Percentiles rank a stretch among this genome's conserved stretches.
phyloP scores from a whole-genome alignment of 192 early-diverging fungal species.

The Umbelopsis isabellina region DNA sequence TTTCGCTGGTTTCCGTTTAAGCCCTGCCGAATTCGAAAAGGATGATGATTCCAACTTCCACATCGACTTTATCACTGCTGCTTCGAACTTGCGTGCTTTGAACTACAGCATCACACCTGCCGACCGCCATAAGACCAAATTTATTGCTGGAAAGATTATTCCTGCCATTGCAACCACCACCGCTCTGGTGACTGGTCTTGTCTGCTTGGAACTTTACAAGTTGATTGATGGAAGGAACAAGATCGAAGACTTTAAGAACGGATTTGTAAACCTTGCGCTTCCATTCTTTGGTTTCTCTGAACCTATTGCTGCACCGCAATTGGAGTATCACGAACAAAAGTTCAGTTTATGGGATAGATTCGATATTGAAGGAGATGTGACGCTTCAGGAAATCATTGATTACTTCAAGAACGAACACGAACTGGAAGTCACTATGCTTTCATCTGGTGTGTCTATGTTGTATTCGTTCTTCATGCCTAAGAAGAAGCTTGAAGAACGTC shows the following conservation, averaged over 20 bases:
- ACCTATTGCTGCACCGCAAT: constrained; percentile 88
- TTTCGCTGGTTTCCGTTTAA: constrained; percentile 83
- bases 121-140: constrained; percentile 84
- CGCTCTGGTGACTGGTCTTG: constrained; percentile 93
- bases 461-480: constrained; percentile 86
- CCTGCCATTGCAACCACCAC: constrained; percentile 96
- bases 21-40: constrained; percentile 96
- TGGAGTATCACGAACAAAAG: constrained; percentile 84
- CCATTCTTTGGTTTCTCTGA: constrained; percentile 99
- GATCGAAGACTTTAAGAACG: constrained; percentile 98
- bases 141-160: constrained; percentile 90
- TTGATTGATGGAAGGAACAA: constrained; percentile 69
- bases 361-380: constrained; percentile 81
- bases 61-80: constrained; percentile 98
- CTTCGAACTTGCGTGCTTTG: constrained; percentile 90
- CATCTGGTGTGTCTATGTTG: constrained; percentile 90
- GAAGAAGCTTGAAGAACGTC: constrained; percentile 85
- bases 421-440: constrained; percentile 92
- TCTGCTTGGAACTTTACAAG: constrained; percentile 98
- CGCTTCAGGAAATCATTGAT: constrained; percentile 88
- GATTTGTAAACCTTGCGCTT: constrained; percentile 96
- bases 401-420: constrained; percentile 80
- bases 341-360: constrained; percentile 98
- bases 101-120: constrained; percentile 79
- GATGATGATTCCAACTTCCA: constrained; percentile 99